phyloP scores from a whole-genome alignment of 192 early-diverging fungal species.

The Coemansia sp. region DNA sequence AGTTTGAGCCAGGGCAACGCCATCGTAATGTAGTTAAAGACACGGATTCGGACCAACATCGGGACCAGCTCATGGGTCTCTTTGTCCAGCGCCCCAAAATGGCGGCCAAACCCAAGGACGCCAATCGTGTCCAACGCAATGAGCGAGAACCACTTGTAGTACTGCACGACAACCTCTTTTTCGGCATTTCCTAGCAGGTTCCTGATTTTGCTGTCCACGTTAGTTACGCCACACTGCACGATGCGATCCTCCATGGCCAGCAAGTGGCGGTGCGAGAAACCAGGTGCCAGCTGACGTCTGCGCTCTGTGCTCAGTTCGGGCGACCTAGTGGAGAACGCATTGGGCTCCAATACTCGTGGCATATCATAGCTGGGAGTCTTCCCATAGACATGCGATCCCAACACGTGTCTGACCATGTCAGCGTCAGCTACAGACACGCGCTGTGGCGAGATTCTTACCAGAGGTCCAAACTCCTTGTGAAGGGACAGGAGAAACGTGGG shows the following conservation, averaged over 20 bases:
- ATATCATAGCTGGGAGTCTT: constrained; percentile 42
- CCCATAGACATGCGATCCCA: constrained; percentile 25
- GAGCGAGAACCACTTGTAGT: constrained; percentile 27
- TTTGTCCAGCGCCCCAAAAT: constrained; percentile 17
- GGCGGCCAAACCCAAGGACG: constrained; percentile 27
- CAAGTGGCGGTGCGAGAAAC: constrained; percentile 38
- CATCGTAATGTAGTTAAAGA: constrained; percentile 37
- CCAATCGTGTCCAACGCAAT: constrained; percentile 43
- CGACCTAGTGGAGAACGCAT: constrained; percentile 36
- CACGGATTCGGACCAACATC: constrained; percentile 11
- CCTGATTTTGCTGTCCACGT: constrained; percentile 12
- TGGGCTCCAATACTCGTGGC: constrained; percentile 19
- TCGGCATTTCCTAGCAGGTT: background rate
- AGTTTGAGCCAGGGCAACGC: constrained; percentile 39
- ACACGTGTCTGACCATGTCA: constrained; percentile 18
- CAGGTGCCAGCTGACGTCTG: constrained; percentile 32
- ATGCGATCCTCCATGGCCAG: constrained; percentile 23
- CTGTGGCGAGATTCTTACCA: constrained; percentile 45
- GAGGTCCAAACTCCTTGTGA: constrained; percentile 25
- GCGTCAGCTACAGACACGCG: constrained; percentile 33
- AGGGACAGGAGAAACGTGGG: constrained; percentile 16
- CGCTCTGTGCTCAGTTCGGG: constrained; percentile 33
- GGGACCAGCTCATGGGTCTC: constrained; percentile 28
- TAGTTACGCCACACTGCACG: constrained; percentile 9
- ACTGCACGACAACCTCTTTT: constrained; percentile 9